Evolutionary conservation across 768 basidiomycete genomes (phyloP).

Genomic region (Boletus reticulatus): DNA sequence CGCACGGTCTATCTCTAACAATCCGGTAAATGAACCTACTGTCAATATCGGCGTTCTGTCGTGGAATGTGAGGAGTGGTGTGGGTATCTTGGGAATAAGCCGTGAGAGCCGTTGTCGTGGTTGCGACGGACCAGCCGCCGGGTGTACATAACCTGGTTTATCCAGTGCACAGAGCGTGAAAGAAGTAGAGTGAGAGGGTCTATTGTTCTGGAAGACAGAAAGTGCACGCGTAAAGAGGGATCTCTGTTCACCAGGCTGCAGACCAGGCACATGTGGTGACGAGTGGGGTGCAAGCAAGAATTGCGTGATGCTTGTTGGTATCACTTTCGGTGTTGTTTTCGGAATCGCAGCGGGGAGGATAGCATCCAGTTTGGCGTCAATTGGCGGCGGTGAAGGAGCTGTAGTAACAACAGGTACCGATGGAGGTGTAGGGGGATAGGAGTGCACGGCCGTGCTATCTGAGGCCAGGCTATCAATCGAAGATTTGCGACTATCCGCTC

Average conservation of each 20-base stretch:
- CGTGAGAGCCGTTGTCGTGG: slow-evolving; percentile 19
- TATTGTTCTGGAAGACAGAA: slow-evolving; percentile 44
- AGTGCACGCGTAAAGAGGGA: slow-evolving; percentile 53
- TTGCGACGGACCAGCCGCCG: slow-evolving; percentile 21
- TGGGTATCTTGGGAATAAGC: slow-evolving; percentile 30
- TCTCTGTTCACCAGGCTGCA: slow-evolving; percentile 28
- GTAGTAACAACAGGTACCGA: slow-evolving; percentile 28
- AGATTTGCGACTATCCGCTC: slow-evolving; percentile 13
- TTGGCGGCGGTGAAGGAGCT: slow-evolving; percentile 35
- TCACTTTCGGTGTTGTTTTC: slow-evolving; percentile 7
- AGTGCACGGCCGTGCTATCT: slow-evolving; percentile 42
- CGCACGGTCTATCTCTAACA: slow-evolving; percentile 59
- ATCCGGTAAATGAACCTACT: slow-evolving; percentile 54
- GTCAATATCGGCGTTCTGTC: slow-evolving; percentile 70
- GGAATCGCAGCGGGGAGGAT: slow-evolving; percentile 5
- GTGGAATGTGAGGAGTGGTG: slow-evolving; percentile 62
- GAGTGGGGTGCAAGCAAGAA: slow-evolving; percentile 53
- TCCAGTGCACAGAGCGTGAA: slow-evolving; percentile 47
- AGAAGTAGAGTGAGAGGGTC: slow-evolving; percentile 59
- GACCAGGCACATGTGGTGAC: slow-evolving; percentile 32
- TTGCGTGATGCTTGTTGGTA: slow-evolving; percentile 37
- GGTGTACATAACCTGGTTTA: slow-evolving; percentile 13
- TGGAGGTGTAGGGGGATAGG: slow-evolving; percentile 59
- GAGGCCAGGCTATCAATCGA: slow-evolving; percentile 28
- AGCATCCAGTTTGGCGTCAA: slow-evolving; percentile 28